A percentile compares a stretch with the other conserved stretches of the same genome.
Evolutionary conservation across 805 yeast genomes (phyloP).

Genomic region (Zygotorulaspora sp.): DNA sequence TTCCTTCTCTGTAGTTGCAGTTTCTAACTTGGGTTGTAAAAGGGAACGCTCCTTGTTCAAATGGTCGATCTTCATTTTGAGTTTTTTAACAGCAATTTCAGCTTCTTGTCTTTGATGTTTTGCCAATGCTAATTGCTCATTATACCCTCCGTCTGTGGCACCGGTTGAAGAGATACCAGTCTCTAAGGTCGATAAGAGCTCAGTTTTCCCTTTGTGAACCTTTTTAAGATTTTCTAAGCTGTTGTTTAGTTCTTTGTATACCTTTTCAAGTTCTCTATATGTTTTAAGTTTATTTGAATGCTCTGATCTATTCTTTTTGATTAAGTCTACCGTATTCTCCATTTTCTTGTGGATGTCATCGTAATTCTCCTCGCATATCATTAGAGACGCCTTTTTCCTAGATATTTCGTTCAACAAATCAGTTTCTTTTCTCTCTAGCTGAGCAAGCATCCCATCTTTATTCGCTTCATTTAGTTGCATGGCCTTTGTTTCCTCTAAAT

Average conservation of each 20-base stretch:
- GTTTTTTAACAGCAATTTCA: slow-evolving; percentile 53
- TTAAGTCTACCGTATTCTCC: slow-evolving; percentile 29
- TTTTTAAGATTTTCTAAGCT: slow-evolving; percentile 44
- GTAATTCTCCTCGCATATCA: slow-evolving; percentile 52
- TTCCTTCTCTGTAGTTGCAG: slow-evolving; percentile 50
- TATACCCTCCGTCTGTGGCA: slow-evolving; percentile 67
- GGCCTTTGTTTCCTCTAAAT: slow-evolving; percentile 49
- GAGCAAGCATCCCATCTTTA: slow-evolving; percentile 57
- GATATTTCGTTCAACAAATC: slow-evolving; percentile 59
- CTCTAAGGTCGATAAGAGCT: slow-evolving; percentile 70
- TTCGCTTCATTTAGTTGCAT: slow-evolving; percentile 54
- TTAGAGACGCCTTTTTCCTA: slow-evolving; percentile 59
- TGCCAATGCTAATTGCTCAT: slow-evolving; percentile 61
- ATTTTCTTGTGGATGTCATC: slow-evolving; percentile 47
- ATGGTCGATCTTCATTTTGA: slow-evolving; percentile 54
- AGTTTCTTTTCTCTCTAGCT: slow-evolving; percentile 54
- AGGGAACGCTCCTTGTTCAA: slow-evolving; percentile 46
- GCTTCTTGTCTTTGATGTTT: slow-evolving; percentile 52
- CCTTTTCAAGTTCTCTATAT: slow-evolving; percentile 42
- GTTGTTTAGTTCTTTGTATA: slow-evolving; percentile 43
- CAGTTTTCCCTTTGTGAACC: slow-evolving; percentile 59
- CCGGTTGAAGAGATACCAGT: slow-evolving; percentile 90
- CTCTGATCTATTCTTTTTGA: slow-evolving; percentile 34
- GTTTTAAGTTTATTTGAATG: slow-evolving; percentile 37
- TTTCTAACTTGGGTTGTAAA: slow-evolving; percentile 44